These are phyloP conservation scores for Thelonectria rubi DNA, from an alignment of 2,329 filamentous ascomycete genomes.

Conservation along the genomic window DNA sequence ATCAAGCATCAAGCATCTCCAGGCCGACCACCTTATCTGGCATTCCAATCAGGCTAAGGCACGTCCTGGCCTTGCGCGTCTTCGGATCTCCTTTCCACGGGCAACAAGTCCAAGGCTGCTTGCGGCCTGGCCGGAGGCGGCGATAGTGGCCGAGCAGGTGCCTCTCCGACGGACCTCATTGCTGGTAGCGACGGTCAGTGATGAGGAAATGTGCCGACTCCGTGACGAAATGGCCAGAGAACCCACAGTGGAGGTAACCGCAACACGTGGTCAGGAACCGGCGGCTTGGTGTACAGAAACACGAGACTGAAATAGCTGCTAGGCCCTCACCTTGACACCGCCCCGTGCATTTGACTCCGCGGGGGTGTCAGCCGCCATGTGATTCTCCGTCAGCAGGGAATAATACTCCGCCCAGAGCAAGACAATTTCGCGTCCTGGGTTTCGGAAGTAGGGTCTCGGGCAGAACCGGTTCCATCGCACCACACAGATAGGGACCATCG, in stretches of 20 bases:
- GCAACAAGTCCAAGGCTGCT: too few species aligned
- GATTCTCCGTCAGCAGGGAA: slow-evolving; percentile 30
- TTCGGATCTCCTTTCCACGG: too few species aligned
- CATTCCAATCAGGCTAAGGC: too few species aligned
- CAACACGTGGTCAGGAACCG: slow-evolving; percentile 9
- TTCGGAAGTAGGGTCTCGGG: slow-evolving; percentile 7
- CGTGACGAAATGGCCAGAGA: slow-evolving; percentile 14
- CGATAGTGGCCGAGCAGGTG: too few species aligned
- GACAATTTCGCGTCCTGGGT: slow-evolving; percentile 15
- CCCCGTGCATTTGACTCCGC: background rate
- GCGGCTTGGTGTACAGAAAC: slow-evolving; percentile 1
- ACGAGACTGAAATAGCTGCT: slow-evolving; percentile 17
- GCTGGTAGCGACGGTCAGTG: too few species aligned
- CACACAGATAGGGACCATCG: slow-evolving; percentile 5
- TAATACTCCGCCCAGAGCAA: slow-evolving; percentile 19
- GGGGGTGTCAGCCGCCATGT: slow-evolving; percentile 27
- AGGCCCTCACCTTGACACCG: background rate
- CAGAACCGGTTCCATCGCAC: slow-evolving; percentile 10
- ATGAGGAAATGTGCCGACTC: slow-evolving; percentile 11
- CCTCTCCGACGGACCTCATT: too few species aligned
- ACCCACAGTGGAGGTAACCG: slow-evolving; percentile 13
- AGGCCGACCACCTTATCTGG: too few species aligned
- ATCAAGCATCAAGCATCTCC: too few species aligned
- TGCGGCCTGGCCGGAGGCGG: too few species aligned
- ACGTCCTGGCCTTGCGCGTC: too few species aligned